These are phyloP conservation scores for Mycena sanguinolenta DNA, from an alignment of 768 basidiomycete genomes.

Conservation along the genomic window DNA sequence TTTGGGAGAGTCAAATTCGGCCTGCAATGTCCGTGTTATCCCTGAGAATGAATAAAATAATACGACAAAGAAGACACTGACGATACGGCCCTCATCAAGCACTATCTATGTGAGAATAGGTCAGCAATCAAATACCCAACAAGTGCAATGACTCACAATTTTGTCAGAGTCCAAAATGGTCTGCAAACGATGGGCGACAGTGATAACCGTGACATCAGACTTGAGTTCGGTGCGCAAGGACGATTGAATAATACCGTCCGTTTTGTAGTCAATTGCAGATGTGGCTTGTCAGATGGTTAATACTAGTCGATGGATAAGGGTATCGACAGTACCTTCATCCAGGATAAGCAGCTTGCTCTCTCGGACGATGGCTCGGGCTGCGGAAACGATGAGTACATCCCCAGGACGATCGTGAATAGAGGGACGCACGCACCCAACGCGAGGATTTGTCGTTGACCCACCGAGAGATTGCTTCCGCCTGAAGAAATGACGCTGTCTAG, in stretches of 20 bases:
- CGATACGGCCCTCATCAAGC: conserved; percentile 59
- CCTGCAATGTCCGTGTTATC: conserved; percentile 43
- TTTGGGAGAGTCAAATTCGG: conserved; percentile 69
- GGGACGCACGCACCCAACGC: conserved; percentile 52
- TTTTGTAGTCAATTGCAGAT: conserved; percentile 65
- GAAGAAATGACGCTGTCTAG: conserved; percentile 68
- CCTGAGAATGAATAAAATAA: not conserved
- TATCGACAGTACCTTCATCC: conserved; percentile 52
- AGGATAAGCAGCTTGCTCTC: conserved; percentile 66
- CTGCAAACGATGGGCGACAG: conserved; percentile 66
- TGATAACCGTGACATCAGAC: conserved; percentile 66
- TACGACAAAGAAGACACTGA: conserved; percentile 30
- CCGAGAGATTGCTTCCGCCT: conserved; percentile 71
- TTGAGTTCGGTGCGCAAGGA: conserved; percentile 76
- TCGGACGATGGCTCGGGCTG: conserved; percentile 69
- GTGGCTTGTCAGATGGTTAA: conserved; percentile 67
- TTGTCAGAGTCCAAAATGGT: conserved; percentile 74
- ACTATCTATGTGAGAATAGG: conserved; percentile 54
- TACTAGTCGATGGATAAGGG: not conserved
- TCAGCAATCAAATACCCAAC: not conserved
- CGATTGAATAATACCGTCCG: conserved; percentile 77
- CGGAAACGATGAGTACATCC: conserved; percentile 49
- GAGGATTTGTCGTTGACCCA: conserved; percentile 59
- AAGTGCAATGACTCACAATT: conserved; percentile 40
- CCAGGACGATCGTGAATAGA: not conserved